Evolutionary conservation across 495 filamentous ascomycete genomes (phyloP).

Genomic region (Sabuloglossum arenarium): DNA sequence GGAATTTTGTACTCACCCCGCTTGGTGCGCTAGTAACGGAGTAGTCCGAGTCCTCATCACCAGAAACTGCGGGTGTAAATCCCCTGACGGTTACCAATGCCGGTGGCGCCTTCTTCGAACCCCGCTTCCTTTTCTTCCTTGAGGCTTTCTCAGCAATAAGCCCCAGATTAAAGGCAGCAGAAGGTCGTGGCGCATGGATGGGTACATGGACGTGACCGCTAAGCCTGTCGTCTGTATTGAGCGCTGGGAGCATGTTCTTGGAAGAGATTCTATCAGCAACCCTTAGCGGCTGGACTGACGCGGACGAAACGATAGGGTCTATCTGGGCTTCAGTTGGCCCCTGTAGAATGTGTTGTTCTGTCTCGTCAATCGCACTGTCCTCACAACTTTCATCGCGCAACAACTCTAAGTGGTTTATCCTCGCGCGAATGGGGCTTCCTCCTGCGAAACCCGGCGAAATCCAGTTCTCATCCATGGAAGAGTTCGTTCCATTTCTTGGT

Average conservation of each 20-base stretch:
- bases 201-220: neutral
- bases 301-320: neutral
- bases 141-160: slow-evolving; percentile 10
- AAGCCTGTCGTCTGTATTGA: slow-evolving; percentile 4
- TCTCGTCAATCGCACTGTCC: neutral
- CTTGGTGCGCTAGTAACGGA: slow-evolving; percentile 28
- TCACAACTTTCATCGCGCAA: neutral
- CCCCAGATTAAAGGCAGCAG: neutral
- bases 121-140: slow-evolving; percentile 30
- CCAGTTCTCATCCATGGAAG: slow-evolving; percentile 2
- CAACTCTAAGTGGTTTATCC: neutral
- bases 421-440: neutral
- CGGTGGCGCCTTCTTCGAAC: slow-evolving; percentile 25
- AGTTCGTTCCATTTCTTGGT: neutral
- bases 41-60: slow-evolving; percentile 68
- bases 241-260: neutral
- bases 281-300: neutral
- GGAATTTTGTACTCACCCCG: slow-evolving; percentile 12
- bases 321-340: neutral
- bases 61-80: slow-evolving; percentile 70
- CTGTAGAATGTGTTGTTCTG: neutral
- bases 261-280: neutral
- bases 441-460: slow-evolving; percentile 2
- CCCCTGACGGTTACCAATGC: slow-evolving; percentile 58
- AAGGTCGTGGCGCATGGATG: neutral